A percentile compares a stretch with the other conserved stretches of the same genome.
Conservation (phyloP, 805 yeast genomes). For the Saccharomycopsis sp. region DNA sequence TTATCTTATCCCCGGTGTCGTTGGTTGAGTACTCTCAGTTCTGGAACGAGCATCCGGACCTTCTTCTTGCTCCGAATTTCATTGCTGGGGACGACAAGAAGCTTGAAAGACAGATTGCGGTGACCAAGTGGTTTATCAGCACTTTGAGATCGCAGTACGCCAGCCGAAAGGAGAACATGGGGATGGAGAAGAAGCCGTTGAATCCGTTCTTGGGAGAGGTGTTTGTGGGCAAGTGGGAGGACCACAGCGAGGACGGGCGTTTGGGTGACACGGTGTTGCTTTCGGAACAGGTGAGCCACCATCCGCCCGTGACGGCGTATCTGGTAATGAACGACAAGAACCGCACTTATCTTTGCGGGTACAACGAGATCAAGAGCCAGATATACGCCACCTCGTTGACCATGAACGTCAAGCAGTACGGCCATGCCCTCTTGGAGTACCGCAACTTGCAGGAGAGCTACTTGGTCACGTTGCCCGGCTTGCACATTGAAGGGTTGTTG, state of each 20-base stretch:
- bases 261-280: slow-evolving; percentile 71
- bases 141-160: slow-evolving; percentile 91
- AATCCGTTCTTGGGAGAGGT: slow-evolving; percentile 95
- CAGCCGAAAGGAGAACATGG: slow-evolving; percentile 82
- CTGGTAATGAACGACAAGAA: slow-evolving; percentile 66
- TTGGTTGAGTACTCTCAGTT: slow-evolving; percentile 86
- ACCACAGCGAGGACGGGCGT: slow-evolving; percentile 35
- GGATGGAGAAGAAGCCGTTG: slow-evolving; percentile 94
- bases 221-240: slow-evolving; percentile 83
- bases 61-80: slow-evolving; percentile 63
- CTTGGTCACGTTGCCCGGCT: slow-evolving; percentile 81
- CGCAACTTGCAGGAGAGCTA: slow-evolving; percentile 57
- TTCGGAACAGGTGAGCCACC: slow-evolving; percentile 94
- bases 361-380: slow-evolving; percentile 79
- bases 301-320: slow-evolving; percentile 96
- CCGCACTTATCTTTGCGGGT: slow-evolving; percentile 70
- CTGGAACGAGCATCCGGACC: slow-evolving; percentile 91
- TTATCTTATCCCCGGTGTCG: slow-evolving; percentile 84
- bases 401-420: slow-evolving; percentile 81
- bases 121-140: slow-evolving; percentile 83
- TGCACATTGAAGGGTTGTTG: slow-evolving; percentile 89
- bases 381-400: slow-evolving; percentile 61
- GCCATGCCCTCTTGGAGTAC: slow-evolving; percentile 73
- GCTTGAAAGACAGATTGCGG: slow-evolving; percentile 66
- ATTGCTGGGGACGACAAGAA: slow-evolving; percentile 33